Conservation (phyloP, 257 asterid genomes). For the Forsythia viridissima region DNA sequence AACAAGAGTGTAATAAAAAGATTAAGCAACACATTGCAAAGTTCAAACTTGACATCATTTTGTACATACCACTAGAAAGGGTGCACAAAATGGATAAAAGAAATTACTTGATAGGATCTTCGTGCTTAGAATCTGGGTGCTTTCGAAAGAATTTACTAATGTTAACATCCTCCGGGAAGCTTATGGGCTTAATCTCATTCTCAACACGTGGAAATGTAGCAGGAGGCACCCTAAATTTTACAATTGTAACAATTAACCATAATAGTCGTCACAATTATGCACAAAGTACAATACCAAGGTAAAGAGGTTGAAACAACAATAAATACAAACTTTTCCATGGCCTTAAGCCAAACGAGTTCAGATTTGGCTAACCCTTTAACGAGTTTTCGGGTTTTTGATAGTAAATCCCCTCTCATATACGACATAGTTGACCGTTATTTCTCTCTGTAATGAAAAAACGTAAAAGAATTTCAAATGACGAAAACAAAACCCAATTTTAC, state of each 20-base stretch:
- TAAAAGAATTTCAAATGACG: background rate
- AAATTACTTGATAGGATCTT: slow-evolving; percentile 76
- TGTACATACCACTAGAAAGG: background rate
- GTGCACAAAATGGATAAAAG: background rate
- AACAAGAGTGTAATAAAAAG: background rate
- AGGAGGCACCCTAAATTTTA: slow-evolving; percentile 74
- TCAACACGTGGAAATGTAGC: slow-evolving; percentile 75
- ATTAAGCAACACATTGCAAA: background rate
- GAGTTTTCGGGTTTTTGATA: slow-evolving; percentile 70
- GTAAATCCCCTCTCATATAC: slow-evolving; percentile 79
- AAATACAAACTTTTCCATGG: slow-evolving; percentile 74
- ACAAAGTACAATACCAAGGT: background rate
- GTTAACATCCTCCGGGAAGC: slow-evolving; percentile 77
- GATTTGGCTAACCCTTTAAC: slow-evolving; percentile 78
- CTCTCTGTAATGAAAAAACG: slow-evolving; percentile 11
- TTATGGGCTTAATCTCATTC: slow-evolving; percentile 58
- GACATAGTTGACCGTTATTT: slow-evolving; percentile 50
- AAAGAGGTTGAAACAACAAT: background rate
- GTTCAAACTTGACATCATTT: background rate
- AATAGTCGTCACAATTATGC: background rate
- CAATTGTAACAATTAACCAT: background rate
- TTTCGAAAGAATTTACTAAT: slow-evolving; percentile 62
- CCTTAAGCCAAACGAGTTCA: slow-evolving; percentile 94
- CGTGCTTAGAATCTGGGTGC: slow-evolving; percentile 67
- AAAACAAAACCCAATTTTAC: no score